A percentile compares a stretch with the other conserved stretches of the same genome.
Conservation (phyloP, 2,329 filamentous ascomycete species). For the Stachybotrys elegans region DNA sequence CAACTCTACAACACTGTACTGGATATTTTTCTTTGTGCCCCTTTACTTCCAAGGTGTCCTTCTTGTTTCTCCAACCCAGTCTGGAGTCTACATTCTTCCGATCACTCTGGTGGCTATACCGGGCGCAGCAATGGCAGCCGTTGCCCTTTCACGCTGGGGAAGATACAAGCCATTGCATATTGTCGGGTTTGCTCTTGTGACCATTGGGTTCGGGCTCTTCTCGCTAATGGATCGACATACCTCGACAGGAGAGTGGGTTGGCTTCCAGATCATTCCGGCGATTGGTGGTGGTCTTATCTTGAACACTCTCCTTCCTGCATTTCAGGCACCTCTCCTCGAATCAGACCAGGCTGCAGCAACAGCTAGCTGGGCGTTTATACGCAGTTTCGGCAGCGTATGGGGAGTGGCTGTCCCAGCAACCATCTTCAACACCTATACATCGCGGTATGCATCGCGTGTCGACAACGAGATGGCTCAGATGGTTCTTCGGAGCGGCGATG, state of each 20-base stretch:
- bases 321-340: not conserved
- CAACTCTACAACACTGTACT: not conserved
- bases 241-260: not conserved
- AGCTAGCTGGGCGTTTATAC: not conserved
- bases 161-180: not conserved
- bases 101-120: not conserved
- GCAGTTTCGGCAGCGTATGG: slow-evolving; percentile 28
- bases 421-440: slow-evolving; percentile 30
- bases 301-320: not conserved
- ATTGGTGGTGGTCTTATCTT: not conserved
- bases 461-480: slow-evolving; percentile 10
- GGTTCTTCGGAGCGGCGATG: slow-evolving; percentile 17
- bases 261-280: not conserved
- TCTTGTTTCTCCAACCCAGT: not conserved
- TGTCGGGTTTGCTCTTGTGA: not conserved
- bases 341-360: not conserved
- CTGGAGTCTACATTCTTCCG: not conserved
- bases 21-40: not conserved
- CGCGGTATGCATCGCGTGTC: slow-evolving; percentile 15
- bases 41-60: not conserved
- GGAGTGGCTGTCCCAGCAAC: slow-evolving; percentile 38
- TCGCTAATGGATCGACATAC: not conserved
- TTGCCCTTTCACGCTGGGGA: not conserved
- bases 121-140: not conserved
- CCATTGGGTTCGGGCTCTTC: not conserved